Base-by-base conservation (phyloP, 768 basidiomycete species). In the Leccinellum albellum region DNA sequence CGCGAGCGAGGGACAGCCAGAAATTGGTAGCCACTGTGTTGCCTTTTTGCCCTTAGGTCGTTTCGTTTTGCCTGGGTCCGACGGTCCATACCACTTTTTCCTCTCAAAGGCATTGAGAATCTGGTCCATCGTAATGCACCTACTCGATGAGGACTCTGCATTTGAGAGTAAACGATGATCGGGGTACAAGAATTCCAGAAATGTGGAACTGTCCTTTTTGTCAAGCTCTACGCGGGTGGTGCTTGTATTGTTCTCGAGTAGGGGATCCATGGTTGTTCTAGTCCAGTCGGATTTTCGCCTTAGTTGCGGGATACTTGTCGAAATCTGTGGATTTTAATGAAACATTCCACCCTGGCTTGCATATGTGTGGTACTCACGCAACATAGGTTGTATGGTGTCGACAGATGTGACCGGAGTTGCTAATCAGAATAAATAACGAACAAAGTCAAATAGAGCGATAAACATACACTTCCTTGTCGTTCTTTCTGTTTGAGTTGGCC, bases 141-240 rank as follows among this genome's bases (percentile, higher is more conserved):
- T 15, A 12, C 33, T 15, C 15, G 33, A 35, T 9, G 15, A 35
- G 15, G 8, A 35, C 33, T 35, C 33, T 9, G 3, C 33, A 35
- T 15, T 35, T 10, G 33, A 35, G 33, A 35, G 15, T 35, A 35
- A 35, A 3, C 33, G 28, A 15, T 51, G 12, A 42, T 51, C 55
- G 6, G 32, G 55, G 35, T 46, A 56, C 28, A 56, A 17, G 24
- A 32, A 51, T 32, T 56, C 50, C 12, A 56, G 46, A 17, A 56
- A 32, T 15, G 7, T 37, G 20, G 15, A 6, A 20, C 55, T 56
- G 9, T 45, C 21, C 26, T 13, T 12, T n/a, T 31, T 12, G 12
- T 42, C 21, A 23, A 56, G 55, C n/a, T 51, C 49, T 6, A 50
- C 28, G 3, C 24, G 49, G 37, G 50, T 51, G 15, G 31, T 15